phyloP scores from a whole-genome alignment of 1,284 basidiomycete species.

The Rhodotorula sp. region DNA sequence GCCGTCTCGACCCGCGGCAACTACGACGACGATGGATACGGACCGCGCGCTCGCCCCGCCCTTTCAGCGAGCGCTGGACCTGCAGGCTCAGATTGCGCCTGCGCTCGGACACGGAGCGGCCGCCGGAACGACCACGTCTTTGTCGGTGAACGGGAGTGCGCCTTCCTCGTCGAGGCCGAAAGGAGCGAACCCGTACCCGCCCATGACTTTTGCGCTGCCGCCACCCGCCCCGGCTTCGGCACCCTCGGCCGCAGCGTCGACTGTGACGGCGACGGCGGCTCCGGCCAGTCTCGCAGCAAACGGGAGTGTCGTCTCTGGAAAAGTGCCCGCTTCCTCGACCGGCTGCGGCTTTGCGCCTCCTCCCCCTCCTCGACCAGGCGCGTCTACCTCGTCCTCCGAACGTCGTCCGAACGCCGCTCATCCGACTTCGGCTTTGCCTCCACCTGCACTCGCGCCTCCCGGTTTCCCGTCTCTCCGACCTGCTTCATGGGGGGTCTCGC shows the following conservation, averaged over 20 bases:
- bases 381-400: no score
- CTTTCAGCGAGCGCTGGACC: constrained; percentile 26
- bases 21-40: background rate
- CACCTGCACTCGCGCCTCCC: no score
- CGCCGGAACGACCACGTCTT: background rate
- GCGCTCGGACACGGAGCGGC: constrained; percentile 5
- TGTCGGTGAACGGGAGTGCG: background rate
- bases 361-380: background rate
- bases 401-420: no score
- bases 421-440: no score
- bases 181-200: constrained; percentile 1
- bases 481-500: background rate
- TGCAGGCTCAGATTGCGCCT: constrained; percentile 26
- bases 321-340: background rate
- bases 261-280: background rate
- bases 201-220: background rate
- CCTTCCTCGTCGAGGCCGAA: background rate
- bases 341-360: background rate
- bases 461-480: background rate
- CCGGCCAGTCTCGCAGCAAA: background rate
- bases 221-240: no score
- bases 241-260: background rate
- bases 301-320: no score
- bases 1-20: background rate
- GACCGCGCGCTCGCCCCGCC: constrained; percentile 37